phyloP scores from a whole-genome alignment of 768 basidiomycete species.

The Hebeloma cylindrosporum region DNA sequence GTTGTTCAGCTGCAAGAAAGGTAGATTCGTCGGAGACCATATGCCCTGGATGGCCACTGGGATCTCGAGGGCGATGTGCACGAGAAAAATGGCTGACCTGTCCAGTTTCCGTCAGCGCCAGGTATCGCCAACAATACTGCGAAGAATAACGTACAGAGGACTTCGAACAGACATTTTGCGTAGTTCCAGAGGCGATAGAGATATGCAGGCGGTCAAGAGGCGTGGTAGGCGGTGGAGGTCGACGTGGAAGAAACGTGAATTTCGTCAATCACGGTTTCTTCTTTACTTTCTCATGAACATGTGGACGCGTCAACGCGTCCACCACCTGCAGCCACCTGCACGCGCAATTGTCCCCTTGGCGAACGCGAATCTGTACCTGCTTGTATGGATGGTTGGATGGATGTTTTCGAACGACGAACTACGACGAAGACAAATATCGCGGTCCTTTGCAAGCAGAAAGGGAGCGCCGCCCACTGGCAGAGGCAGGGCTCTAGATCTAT shows the following conservation, averaged over 20 bases:
- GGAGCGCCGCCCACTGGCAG: too few relatives aligned
- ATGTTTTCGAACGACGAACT: too few relatives aligned
- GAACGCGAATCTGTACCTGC: too few relatives aligned
- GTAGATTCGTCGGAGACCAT: conserved; percentile 58
- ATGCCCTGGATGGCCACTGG: conserved; percentile 79
- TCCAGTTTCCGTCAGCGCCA: not conserved
- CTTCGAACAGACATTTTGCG: conserved; percentile 28
- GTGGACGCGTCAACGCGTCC: conserved; percentile 4
- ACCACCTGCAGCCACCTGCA: not conserved
- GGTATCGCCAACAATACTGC: not conserved
- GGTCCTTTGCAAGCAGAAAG: too few relatives aligned
- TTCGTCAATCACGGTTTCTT: not conserved
- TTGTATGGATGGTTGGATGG: too few relatives aligned
- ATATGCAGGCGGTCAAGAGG: not conserved
- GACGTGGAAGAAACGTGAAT: conserved; percentile 2
- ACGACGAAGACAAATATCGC: too few relatives aligned
- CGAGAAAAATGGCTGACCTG: conserved; percentile 61
- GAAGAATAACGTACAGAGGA: conserved; percentile 36
- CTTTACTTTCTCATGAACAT: not conserved
- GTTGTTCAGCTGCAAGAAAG: conserved; percentile 81
- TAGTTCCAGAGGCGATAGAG: not conserved
- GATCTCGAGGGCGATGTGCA: conserved; percentile 78
- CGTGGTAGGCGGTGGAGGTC: not conserved
- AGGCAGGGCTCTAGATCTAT: too few relatives aligned
- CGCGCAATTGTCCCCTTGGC: not conserved